A percentile compares a stretch with the other conserved stretches of the same genome.
Conservation (phyloP, 108 stramenopile genomes). For the Craspedostauros australis region DNA sequence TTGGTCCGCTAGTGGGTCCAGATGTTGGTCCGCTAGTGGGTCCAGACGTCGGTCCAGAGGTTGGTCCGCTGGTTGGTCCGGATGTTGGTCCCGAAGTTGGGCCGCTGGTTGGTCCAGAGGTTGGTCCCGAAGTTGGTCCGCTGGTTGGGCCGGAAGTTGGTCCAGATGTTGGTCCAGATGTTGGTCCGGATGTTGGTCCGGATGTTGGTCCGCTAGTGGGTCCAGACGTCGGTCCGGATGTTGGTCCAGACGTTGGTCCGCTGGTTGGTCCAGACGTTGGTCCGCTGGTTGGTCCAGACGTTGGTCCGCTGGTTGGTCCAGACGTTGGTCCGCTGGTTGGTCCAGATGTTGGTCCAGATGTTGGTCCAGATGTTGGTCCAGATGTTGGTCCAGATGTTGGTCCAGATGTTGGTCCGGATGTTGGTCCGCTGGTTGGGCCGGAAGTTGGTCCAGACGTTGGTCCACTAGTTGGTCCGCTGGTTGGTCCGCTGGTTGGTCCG, state of each 20-base stretch:
- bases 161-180: constrained; percentile 6
- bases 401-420: constrained; percentile 2
- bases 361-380: not conserved
- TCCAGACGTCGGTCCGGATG: constrained; percentile 6
- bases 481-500: not conserved
- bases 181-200: constrained; percentile 6
- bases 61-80: constrained; percentile 1
- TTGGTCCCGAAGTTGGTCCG: constrained; percentile 6
- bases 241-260: constrained; percentile 6
- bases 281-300: not conserved
- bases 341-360: constrained; percentile 6
- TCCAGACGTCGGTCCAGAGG: not conserved
- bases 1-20: constrained; percentile 1
- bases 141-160: constrained; percentile 1
- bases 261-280: constrained; percentile 1
- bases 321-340: constrained; percentile 3
- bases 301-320: constrained; percentile 1
- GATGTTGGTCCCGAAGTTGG: constrained; percentile 4
- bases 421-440: constrained; percentile 2
- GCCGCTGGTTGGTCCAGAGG: not conserved
- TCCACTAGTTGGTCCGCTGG: not conserved
- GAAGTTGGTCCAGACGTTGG: constrained; percentile 1
- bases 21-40: not conserved
- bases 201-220: not conserved
- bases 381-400: not conserved